phyloP scores from a whole-genome alignment of 108 stramenopile genomes.

The Nitzschia sp. region DNA sequence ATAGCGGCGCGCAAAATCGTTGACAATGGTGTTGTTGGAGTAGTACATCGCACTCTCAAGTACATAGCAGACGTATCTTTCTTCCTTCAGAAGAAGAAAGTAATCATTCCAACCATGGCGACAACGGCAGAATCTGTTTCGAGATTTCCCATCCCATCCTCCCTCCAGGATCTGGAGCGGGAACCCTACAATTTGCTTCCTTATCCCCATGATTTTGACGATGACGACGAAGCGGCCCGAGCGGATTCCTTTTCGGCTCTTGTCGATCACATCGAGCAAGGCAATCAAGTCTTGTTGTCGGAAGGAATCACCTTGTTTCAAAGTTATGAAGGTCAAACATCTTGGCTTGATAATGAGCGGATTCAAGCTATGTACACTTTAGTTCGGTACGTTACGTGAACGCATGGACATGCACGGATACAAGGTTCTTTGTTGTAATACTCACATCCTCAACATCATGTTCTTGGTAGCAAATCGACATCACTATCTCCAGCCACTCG shows the following conservation, averaged over 20 bases:
- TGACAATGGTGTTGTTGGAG: no score
- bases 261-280: conserved; percentile 57
- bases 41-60: no score
- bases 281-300: conserved; percentile 52
- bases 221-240: conserved; percentile 80
- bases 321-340: conserved; percentile 46
- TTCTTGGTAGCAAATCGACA: conserved; percentile 56
- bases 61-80: no score
- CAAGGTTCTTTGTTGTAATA: no score
- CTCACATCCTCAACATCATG: not conserved
- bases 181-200: conserved; percentile 88
- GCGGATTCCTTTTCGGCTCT: conserved; percentile 77
- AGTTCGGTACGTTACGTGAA: conserved; percentile 71
- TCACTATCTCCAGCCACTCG: conserved; percentile 64
- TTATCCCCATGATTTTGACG: conserved; percentile 86
- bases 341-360: conserved; percentile 68
- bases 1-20: no score
- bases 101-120: not conserved
- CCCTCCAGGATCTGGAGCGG: conserved; percentile 80
- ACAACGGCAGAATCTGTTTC: not conserved
- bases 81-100: no score
- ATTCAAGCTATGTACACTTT: conserved; percentile 84
- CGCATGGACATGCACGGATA: not conserved
- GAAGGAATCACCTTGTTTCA: conserved; percentile 56
- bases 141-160: conserved; percentile 76